Evolutionary conservation across 768 basidiomycete genomes (phyloP).

Genomic region (Rhodotorula diobovata): DNA sequence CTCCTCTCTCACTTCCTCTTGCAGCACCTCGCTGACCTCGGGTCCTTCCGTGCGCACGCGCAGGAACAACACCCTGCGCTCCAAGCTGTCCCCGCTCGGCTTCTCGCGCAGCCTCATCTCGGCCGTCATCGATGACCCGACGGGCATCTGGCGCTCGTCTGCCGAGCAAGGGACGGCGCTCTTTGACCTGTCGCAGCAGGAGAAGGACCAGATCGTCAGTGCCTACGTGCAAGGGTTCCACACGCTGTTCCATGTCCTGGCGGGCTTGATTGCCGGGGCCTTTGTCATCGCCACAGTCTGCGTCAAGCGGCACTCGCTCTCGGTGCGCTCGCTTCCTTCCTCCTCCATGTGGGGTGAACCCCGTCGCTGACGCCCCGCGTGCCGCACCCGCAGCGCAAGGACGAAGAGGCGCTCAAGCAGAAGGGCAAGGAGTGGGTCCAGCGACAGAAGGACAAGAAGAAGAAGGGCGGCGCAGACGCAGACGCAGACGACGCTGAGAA

Average conservation of each 20-base stretch:
- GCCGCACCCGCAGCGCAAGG: neutral
- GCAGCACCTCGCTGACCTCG: constrained; percentile 48
- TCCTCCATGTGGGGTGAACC: no score
- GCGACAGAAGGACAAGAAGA: constrained; percentile 16
- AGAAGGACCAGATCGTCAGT: constrained; percentile 52
- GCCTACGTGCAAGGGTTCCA: constrained; percentile 61
- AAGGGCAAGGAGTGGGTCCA: constrained; percentile 25
- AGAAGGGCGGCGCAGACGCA: neutral
- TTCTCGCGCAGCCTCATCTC: constrained; percentile 4
- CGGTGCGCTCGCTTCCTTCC: neutral
- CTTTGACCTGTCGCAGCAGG: constrained; percentile 49
- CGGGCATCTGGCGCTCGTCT: constrained; percentile 47
- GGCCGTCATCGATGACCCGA: constrained; percentile 53
- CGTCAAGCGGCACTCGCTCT: constrained; percentile 15
- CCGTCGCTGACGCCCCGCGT: no score
- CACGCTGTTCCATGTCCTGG: constrained; percentile 61
- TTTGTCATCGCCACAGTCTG: constrained; percentile 49
- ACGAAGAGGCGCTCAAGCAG: constrained; percentile 31
- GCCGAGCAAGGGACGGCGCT: constrained; percentile 10
- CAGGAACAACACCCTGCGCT: constrained; percentile 50
- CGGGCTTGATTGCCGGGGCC: constrained; percentile 56
- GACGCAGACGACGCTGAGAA: constrained; percentile 5
- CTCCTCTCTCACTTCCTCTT: constrained; percentile 46
- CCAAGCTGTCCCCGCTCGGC: constrained; percentile 15
- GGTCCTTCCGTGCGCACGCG: constrained; percentile 44